Conservation (phyloP, 345 rosid genomes). For the Corymbia maculata region DNA sequence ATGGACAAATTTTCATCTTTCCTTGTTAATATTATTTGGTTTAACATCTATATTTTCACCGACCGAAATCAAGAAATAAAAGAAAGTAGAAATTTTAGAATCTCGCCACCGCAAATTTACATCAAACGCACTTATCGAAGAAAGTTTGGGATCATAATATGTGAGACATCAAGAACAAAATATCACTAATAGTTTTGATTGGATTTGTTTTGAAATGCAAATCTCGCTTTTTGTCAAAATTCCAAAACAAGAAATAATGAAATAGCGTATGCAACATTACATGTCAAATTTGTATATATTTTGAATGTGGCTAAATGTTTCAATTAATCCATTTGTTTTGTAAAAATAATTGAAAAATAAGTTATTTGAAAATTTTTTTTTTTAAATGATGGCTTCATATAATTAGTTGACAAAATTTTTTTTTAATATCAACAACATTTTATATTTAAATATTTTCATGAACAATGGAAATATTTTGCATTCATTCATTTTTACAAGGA, state of each 20-base stretch:
- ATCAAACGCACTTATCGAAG: background rate
- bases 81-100: background rate
- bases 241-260: background rate
- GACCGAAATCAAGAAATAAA: background rate
- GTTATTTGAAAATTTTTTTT: background rate
- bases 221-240: background rate
- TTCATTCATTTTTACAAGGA: background rate
- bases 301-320: background rate
- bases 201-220: background rate
- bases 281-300: background rate
- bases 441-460: background rate
- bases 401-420: background rate
- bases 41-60: background rate
- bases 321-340: background rate
- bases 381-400: background rate
- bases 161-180: background rate
- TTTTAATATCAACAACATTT: background rate
- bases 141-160: background rate
- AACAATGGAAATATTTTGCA: background rate
- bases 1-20: background rate
- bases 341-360: background rate
- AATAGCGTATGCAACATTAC: background rate
- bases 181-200: background rate
- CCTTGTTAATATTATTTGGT: background rate
- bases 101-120: background rate